Percentiles rank a stretch among this genome's conserved stretches.
These are phyloP conservation scores for Stentor roeselii DNA, from an alignment of 73 alveolate genomes.

Conservation along the genomic window DNA sequence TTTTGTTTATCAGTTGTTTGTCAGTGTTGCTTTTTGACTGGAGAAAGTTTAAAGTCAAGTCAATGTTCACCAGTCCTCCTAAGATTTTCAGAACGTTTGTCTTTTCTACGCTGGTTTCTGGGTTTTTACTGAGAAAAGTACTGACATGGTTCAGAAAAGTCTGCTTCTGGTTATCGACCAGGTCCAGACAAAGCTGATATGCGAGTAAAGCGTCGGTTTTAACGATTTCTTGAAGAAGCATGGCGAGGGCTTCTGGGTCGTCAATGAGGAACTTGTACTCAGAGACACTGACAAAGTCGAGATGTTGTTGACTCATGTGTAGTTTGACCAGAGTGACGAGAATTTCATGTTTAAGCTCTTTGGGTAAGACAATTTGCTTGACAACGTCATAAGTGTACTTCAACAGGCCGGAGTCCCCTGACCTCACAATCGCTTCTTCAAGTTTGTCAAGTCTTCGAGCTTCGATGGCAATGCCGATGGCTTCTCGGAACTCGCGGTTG, in stretches of 20 bases:
- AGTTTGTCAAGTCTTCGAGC: conserved; percentile 89
- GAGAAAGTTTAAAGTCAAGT: conserved; percentile 59
- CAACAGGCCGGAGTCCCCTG: conserved; percentile 60
- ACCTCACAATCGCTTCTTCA: conserved; percentile 60
- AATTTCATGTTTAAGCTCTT: conserved; percentile 70
- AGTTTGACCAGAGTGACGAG: conserved; percentile 55
- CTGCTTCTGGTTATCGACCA: conserved; percentile 85
- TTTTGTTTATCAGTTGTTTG: conserved; percentile 36
- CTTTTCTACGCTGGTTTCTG: conserved; percentile 23
- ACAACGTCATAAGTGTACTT: conserved; percentile 75
- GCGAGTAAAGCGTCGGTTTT: conserved; percentile 68
- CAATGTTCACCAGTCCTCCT: conserved; percentile 46
- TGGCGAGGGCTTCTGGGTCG: conserved; percentile 81
- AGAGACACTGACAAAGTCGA: conserved; percentile 66
- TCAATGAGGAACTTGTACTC: conserved; percentile 83
- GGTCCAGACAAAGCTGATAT: conserved; percentile 82
- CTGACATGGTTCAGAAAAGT: conserved; percentile 54
- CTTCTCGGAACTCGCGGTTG: conserved; percentile 80
- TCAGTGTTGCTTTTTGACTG: conserved; percentile 78
- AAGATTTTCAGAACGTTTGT: conserved; percentile 43
- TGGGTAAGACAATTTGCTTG: conserved; percentile 63
- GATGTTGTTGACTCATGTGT: conserved; percentile 56
- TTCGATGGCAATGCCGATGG: conserved; percentile 93
- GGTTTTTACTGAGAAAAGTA: conserved; percentile 23
- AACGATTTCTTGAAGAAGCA: conserved; percentile 59